phyloP scores from a whole-genome alignment of 768 basidiomycete species.

The Sistotremastrum suecicum region DNA sequence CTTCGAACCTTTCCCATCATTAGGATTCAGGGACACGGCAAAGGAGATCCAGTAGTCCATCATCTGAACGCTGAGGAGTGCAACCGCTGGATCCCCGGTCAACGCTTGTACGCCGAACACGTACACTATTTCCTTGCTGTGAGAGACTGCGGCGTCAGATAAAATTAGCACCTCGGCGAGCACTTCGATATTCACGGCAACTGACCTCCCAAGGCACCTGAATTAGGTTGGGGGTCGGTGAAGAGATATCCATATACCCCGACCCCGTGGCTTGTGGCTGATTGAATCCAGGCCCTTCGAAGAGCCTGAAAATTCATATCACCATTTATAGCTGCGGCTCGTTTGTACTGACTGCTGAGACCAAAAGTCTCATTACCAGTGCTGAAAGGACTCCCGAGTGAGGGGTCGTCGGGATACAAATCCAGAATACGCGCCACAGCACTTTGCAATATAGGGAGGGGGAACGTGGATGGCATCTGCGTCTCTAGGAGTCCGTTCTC shows the following conservation, averaged over 20 bases:
- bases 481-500: constrained; percentile 14
- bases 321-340: constrained; percentile 20
- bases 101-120: constrained; percentile 4
- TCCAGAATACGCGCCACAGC: constrained; percentile 17
- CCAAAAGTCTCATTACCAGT: constrained; percentile 34
- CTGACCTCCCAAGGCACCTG: too few species aligned
- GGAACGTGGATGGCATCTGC: constrained; percentile 8
- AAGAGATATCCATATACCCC: constrained; percentile 30
- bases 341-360: constrained; percentile 24
- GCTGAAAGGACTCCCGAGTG: constrained; percentile 30
- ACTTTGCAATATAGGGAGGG: constrained; percentile 14
- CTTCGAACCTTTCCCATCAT: constrained; percentile 23
- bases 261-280: constrained; percentile 22
- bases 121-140: constrained; percentile 11
- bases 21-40: constrained; percentile 28
- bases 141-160: constrained; percentile 5
- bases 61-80: constrained; percentile 20
- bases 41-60: constrained; percentile 35
- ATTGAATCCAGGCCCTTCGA: constrained; percentile 25
- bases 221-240: constrained; percentile 19
- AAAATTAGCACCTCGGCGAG: too few species aligned
- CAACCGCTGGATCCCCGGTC: not conserved
- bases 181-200: too few species aligned
- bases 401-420: constrained; percentile 29
- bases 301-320: constrained; percentile 27